These are phyloP conservation scores for Alternaria gaisen DNA, from an alignment of 2,329 filamentous ascomycete species.

Conservation along the genomic window DNA sequence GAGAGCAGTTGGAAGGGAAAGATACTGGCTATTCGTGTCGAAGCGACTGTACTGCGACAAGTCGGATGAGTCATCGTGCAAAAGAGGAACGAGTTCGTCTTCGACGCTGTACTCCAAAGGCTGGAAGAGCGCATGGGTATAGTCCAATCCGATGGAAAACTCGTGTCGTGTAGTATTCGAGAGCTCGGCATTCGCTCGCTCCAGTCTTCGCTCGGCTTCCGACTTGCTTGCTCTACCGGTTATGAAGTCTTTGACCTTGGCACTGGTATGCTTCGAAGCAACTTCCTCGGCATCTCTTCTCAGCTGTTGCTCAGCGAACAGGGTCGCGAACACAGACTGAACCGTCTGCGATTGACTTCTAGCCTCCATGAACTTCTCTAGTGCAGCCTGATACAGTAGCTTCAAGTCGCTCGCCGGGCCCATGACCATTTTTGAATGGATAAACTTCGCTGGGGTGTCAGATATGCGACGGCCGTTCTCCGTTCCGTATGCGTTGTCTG, in stretches of 20 bases:
- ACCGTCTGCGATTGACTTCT: slow-evolving; percentile 47
- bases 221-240: slow-evolving; percentile 48
- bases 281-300: slow-evolving; percentile 53
- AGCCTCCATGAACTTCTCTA: slow-evolving; percentile 48
- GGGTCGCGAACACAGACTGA: slow-evolving; percentile 58
- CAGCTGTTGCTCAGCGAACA: slow-evolving; percentile 65
- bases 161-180: slow-evolving; percentile 55
- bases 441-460: slow-evolving; percentile 51
- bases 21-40: slow-evolving; percentile 40
- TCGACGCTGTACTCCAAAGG: slow-evolving; percentile 36
- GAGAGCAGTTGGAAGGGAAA: slow-evolving; percentile 53
- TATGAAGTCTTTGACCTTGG: slow-evolving; percentile 28
- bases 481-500: slow-evolving; percentile 59
- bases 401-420: slow-evolving; percentile 61
- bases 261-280: slow-evolving; percentile 9
- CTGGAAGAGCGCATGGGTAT: slow-evolving; percentile 59
- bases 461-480: slow-evolving; percentile 50
- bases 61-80: slow-evolving; percentile 47
- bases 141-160: slow-evolving; percentile 63
- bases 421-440: slow-evolving; percentile 61
- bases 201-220: slow-evolving; percentile 39
- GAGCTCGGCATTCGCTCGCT: slow-evolving; percentile 35
- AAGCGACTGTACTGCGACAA: slow-evolving; percentile 47
- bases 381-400: slow-evolving; percentile 56
- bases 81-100: slow-evolving; percentile 39